These are phyloP conservation scores for Alternaria brassicicola DNA, from an alignment of 2,329 filamentous ascomycete genomes.

Conservation along the genomic window DNA sequence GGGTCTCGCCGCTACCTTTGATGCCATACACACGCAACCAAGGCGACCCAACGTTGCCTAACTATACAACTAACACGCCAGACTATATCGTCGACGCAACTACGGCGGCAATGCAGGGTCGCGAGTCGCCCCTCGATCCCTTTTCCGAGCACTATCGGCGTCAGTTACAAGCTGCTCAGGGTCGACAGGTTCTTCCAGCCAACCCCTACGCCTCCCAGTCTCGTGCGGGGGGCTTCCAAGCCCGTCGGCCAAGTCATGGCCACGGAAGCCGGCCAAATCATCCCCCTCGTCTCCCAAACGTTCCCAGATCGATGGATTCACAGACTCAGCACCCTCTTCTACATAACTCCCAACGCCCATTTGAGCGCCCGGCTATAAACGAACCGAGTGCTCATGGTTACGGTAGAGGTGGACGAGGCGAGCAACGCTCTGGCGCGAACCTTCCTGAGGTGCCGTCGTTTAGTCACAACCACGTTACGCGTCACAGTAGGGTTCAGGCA, in stretches of 20 bases:
- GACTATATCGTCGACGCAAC: slow-evolving; percentile 21
- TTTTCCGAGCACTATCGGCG: slow-evolving; percentile 26
- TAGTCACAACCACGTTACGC: neutral
- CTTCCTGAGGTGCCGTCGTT: slow-evolving; percentile 10
- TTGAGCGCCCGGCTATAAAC: neutral
- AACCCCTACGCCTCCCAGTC: neutral
- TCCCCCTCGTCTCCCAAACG: neutral
- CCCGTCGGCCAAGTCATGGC: neutral
- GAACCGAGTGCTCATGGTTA: neutral
- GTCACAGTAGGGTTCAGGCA: slow-evolving; percentile 18
- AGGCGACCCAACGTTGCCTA: slow-evolving; percentile 4
- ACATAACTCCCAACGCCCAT: neutral
- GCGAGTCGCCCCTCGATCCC: slow-evolving; percentile 37
- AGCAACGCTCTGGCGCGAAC: slow-evolving; percentile 35
- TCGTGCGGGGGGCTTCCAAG: neutral
- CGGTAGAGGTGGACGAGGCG: slow-evolving; percentile 1
- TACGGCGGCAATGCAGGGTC: slow-evolving; percentile 23
- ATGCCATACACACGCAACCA: slow-evolving; percentile 29
- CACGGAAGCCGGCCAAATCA: neutral
- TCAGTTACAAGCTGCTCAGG: slow-evolving; percentile 2
- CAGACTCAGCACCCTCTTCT: neutral
- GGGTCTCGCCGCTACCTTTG: slow-evolving; percentile 26
- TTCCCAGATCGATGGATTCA: neutral
- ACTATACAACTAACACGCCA: neutral
- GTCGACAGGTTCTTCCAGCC: neutral